Evolutionary conservation across 371 early-diverging fungal species (phyloP), one percentile per base, ranked within the genome.

Genomic region (Caulochytrium protostelioides): DNA sequence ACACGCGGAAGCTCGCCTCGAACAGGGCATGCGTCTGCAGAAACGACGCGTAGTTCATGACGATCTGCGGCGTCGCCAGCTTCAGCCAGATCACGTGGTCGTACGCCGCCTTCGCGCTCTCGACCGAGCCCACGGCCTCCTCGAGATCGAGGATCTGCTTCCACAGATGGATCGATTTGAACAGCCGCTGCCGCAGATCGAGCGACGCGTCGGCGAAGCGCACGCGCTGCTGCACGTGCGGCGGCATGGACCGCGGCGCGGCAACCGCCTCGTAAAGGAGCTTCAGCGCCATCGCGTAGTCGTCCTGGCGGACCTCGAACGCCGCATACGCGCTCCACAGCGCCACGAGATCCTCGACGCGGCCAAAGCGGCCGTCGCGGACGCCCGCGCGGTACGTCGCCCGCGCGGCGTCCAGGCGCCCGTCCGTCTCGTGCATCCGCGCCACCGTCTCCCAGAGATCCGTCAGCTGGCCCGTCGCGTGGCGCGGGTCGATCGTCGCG

Each of bases 261-360:
- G n/a, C n/a, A n/a, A n/a, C n/a, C n/a, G 17, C n/a, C n/a, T n/a
- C n/a, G n/a, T n/a, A n/a, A n/a, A 91, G 63, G 2, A 87, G 67
- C 13, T 70, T 68, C 30, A 76, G 46, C 0, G 86, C 86, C 2
- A 43, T 33, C 28, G 74, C 70, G 28, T 65, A 62, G 28, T 71
- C 47, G 27, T 77, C 78, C 28, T 73, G 59, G 2, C 77, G 65
- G 1, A 91, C 58, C 47, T 92, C 91, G 70, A 79, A 65, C 46
- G 91, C 90, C 2, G 85, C 86, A 52, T 79, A 97, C 43, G 74
- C 75, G 42, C 76, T 74, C 81, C 84, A 97, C n/a, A 87, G 50
- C 26, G 81, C 79, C 1, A 79, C 90, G 39, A 94, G 53, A 38
- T 86, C 87, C 28, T 74, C 76, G 14, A 80, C 83, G 10, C 60